Conservation (phyloP, 352 stramenopile species). For the Pythium phragmitis region DNA sequence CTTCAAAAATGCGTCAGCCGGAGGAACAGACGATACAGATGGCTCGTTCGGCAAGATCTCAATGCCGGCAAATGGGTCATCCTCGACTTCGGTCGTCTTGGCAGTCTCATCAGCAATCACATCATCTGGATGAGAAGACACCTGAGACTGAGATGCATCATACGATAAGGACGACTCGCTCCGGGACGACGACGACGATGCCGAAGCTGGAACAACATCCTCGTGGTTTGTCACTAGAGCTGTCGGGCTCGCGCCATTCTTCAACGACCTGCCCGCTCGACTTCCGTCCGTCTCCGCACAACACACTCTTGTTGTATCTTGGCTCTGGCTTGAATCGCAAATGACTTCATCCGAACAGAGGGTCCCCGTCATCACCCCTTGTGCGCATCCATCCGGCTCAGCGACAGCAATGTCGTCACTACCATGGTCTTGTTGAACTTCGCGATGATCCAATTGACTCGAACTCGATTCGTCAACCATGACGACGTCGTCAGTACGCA, state of each 20-base stretch:
- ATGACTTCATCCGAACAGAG: constrained; percentile 1
- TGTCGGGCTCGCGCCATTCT: background rate
- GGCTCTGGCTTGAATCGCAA: constrained; percentile 12
- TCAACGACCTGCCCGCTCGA: background rate
- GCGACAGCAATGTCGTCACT: background rate
- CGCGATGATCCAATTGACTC: background rate
- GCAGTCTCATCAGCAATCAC: background rate
- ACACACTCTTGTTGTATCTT: background rate
- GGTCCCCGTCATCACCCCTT: background rate
- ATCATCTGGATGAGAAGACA: constrained; percentile 8
- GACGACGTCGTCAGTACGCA: background rate
- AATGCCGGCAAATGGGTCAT: constrained; percentile 16
- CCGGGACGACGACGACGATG: constrained; percentile 15
- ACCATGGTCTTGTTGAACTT: background rate
- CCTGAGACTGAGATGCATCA: constrained; percentile 23
- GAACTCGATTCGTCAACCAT: background rate
- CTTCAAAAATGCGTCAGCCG: background rate
- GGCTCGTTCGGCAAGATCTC: constrained; percentile 15
- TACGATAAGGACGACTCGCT: constrained; percentile 8
- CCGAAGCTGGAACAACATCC: constrained; percentile 2
- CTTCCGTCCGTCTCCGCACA: background rate
- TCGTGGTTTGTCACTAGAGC: background rate
- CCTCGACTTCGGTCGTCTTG: background rate
- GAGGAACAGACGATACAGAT: background rate
- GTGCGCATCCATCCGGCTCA: no score